A percentile compares a stretch with the other conserved stretches of the same genome.
phyloP scores from a whole-genome alignment of 1,139 yeast genomes.

The Pichia sorboxylosa region DNA sequence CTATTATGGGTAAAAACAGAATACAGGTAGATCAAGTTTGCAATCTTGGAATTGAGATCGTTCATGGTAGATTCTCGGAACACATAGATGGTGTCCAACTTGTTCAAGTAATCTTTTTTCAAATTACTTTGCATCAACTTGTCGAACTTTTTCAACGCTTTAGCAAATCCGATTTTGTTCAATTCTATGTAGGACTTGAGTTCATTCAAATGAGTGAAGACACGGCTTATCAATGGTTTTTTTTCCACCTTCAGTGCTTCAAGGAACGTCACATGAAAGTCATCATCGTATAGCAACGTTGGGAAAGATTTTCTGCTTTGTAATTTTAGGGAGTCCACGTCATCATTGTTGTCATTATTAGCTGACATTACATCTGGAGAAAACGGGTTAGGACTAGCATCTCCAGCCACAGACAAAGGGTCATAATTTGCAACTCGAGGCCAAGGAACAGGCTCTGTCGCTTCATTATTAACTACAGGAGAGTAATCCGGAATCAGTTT shows the following conservation, averaged over 20 bases:
- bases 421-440: background rate
- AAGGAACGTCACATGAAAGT: constrained; percentile 32
- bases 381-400: background rate
- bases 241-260: constrained; percentile 53
- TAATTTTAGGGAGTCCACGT: constrained; percentile 16
- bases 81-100: constrained; percentile 29
- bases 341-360: constrained; percentile 6
- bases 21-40: constrained; percentile 39
- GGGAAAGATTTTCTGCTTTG: constrained; percentile 26
- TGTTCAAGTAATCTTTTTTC: constrained; percentile 37
- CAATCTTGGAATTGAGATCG: constrained; percentile 36
- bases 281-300: constrained; percentile 33
- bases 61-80: constrained; percentile 37
- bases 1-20: constrained; percentile 33
- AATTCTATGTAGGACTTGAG: constrained; percentile 71
- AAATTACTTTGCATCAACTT: constrained; percentile 59
- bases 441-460: background rate
- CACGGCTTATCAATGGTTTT: constrained; percentile 51
- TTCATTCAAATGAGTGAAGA: constrained; percentile 72
- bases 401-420: background rate
- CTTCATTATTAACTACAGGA: background rate
- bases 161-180: constrained; percentile 78
- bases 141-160: constrained; percentile 83
- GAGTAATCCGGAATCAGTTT: constrained; percentile 8
- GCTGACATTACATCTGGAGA: constrained; percentile 1